phyloP scores from a whole-genome alignment of 73 alveolate genomes.

The Paramecium pentaurelia region DNA sequence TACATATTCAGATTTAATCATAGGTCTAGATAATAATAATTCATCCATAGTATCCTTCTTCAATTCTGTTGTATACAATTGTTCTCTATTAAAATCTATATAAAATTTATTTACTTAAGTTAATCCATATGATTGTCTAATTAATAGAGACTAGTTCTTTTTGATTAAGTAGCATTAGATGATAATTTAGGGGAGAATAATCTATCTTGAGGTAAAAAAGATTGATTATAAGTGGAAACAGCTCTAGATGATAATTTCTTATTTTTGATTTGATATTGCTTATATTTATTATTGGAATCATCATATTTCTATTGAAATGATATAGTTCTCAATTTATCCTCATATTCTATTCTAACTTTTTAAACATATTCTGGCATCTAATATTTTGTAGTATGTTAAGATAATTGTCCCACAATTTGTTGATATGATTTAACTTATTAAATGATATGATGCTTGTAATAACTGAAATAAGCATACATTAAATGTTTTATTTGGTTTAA shows the following conservation, averaged over 20 bases:
- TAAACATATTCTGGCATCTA: constrained; percentile 47
- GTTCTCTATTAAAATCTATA: background rate
- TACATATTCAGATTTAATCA: constrained; percentile 4
- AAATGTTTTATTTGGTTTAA: background rate
- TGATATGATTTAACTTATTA: constrained; percentile 29
- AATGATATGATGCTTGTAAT: background rate
- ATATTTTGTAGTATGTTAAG: background rate
- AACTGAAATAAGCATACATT: background rate
- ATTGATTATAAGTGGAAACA: background rate
- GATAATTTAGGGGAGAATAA: background rate
- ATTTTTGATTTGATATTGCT: background rate
- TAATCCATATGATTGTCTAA: background rate
- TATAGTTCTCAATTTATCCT: background rate
- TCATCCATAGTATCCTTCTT: background rate
- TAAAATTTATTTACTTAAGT: background rate
- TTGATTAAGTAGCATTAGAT: background rate
- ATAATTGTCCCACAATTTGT: background rate
- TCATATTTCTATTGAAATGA: background rate
- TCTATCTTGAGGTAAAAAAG: background rate
- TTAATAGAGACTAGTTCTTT: background rate
- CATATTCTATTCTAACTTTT: constrained; percentile 20
- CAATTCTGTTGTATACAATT: background rate
- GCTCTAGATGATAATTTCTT: constrained; percentile 28
- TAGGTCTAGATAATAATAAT: background rate
- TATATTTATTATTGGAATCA: background rate